Evolutionary conservation across 1,284 basidiomycete species (phyloP), one percentile per base, ranked within the genome.

Genomic region (Pterula multifida): DNA sequence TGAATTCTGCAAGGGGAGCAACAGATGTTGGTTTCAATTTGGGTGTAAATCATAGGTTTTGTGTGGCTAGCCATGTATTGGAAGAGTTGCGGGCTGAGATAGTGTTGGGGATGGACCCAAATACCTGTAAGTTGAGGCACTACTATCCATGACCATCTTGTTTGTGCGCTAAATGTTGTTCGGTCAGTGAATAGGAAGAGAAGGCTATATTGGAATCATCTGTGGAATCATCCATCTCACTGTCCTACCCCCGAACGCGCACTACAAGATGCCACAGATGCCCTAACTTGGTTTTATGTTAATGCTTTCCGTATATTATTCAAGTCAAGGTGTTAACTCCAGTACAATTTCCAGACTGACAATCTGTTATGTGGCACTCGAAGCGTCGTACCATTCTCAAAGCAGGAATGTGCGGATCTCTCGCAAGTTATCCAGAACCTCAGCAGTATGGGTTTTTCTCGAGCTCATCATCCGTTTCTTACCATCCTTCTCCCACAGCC

Each of bases 201-300:
- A 46, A 63, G 71, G 13, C 59, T 72, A 13, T 77, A 77, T 55
- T 77, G 73, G 73, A 75, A 71, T 50, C 74, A 67, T 52, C 54
- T 79, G 4, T 68, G 65, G 60, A 65, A 66, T 26, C 73, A 78
- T 56, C 72, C 74, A 9, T 62, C 63, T 3, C 75, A 78, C 55
- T 58, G 65, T 1, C 55, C 63, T 15, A 64, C 66, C 26, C 71
- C 70, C 17, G 42, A 56, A 9, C 60, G 64, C 45, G 74, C 73
- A 0, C 55, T 71, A 24, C 55, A 61, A 25, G 73, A 78, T 55
- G 74, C 73, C 3, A 63, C 64, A 19, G 74, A 78, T 54, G 68
- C 71, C 12, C 55, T 78, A 42, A 66, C 69, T 17, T 76, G 73
- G 66, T 77, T 70, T 57, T 67, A 69, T 54, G 75, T 75, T 53